Base-by-base conservation (phyloP, 1,139 yeast species). In the Chernovozyma aurita region DNA sequence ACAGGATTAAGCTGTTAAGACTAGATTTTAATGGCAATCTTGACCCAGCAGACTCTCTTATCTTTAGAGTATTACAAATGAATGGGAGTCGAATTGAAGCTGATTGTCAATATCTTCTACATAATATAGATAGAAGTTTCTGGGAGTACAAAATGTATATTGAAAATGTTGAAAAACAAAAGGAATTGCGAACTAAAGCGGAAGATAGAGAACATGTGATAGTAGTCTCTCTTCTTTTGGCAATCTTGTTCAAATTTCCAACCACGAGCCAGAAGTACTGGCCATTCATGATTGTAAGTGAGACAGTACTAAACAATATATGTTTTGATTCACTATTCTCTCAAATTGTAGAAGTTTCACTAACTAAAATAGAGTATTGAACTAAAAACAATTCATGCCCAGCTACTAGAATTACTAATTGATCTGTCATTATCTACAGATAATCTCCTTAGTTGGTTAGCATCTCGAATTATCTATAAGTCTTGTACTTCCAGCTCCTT, bases 171-270 rank as follows among this genome's bases (percentile, higher is more conserved):
- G n/a, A n/a, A n/a, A n/a, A n/a, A n/a, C n/a, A n/a, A n/a, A n/a
- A n/a, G n/a, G n/a, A n/a, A n/a, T n/a, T n/a, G n/a, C n/a, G n/a
- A n/a, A n/a, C n/a, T n/a, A n/a, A n/a, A n/a, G n/a, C n/a, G n/a
- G n/a, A n/a, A n/a, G n/a, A n/a, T n/a, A n/a, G n/a, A n/a, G n/a
- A n/a, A n/a, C n/a, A n/a, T n/a, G n/a, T n/a, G n/a, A n/a, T n/a
- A n/a, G n/a, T 26, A 12, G 28, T 11, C 8, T 20, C 25, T 24
- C 24, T 36, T 4, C 22, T 36, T 7, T 18, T 36, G 18, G 34
- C 22, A 9, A 15, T 36, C n/a, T 24, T 25, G 4, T 26, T 33
- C 7, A 36, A 33, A 21, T 33, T 29, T 14, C 37, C 39, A 4
- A 8, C 7, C 5, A n/a, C 30, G 24, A 24, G 30, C 20, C 13